A percentile compares a stretch with the other conserved stretches of the same genome.
These are phyloP conservation scores for Elaeis oleifera DNA, from an alignment of 202 grass and related monocot species.

Conservation along the genomic window DNA sequence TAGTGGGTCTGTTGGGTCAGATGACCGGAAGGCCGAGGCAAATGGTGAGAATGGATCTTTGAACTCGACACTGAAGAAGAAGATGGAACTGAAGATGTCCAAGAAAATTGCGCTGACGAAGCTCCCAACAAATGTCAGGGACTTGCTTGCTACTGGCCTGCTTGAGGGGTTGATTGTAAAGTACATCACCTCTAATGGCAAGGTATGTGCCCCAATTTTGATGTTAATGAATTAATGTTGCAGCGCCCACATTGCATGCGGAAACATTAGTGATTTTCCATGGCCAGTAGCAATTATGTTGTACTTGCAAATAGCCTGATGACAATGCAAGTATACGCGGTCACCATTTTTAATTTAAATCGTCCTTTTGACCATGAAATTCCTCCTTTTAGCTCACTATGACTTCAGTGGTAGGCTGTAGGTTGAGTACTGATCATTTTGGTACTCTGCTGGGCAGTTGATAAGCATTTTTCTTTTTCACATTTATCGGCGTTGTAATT, in stretches of 20 bases:
- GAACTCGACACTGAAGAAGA: constrained; percentile 33
- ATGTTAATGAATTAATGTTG: not conserved
- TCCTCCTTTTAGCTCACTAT: no score
- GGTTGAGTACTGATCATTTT: no score
- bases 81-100: constrained; percentile 88
- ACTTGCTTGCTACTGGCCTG: not conserved
- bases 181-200: not conserved
- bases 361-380: no score
- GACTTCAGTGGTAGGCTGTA: no score
- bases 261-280: not conserved
- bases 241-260: not conserved
- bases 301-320: no score
- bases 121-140: not conserved
- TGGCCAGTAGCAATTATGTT: no score
- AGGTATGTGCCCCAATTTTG: not conserved
- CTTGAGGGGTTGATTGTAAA: not conserved
- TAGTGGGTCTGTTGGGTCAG: constrained; percentile 8
- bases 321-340: no score
- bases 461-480: not conserved
- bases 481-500: not conserved
- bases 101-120: constrained; percentile 30
- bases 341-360: no score
- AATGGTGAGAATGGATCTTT: constrained; percentile 3
- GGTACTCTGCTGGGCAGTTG: no score
- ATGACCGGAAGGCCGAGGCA: constrained; percentile 1